Evolutionary conservation across 805 yeast species (phyloP), one percentile per base, ranked within the genome.

Genomic region (Ogataea parapolymorpha): DNA sequence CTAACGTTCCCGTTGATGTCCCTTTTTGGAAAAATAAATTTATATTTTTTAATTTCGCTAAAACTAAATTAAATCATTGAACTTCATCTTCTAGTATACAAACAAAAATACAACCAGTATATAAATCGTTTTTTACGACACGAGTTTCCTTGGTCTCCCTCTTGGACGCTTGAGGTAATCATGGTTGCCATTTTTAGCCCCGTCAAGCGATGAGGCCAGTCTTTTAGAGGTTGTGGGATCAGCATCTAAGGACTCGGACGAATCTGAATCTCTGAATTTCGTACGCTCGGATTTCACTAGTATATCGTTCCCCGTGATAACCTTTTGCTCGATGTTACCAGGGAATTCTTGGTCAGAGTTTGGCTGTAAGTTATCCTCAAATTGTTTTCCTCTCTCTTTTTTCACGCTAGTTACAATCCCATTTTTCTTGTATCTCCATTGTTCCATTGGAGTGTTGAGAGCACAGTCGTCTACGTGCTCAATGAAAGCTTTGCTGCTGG

Each of bases 401-500:
- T 52, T 55, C 10, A 60, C 65, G 29, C 49, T 46, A 10, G 59
- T 50, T 14, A 61, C 54, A 13, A 51, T 44, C 7, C 66, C 65
- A 42, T 58, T 62, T 29, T 59, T 62, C 36, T 58, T 60, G 42
- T 50, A 59, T 24, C 55, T 50, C 65, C 65, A 60, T 28, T 50
- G 53, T 24, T 63, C 61, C 65, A 38, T 61, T 23, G 65, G 65
- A 2, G 65, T 59, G 32, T 51, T 51, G 31, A 51, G 42, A 4
- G 89, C 82, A 60, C 91, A 84, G 13, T 71, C 76, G 20, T 68
- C 69, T 45, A 85, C 80, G 56, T 84, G 91, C 29, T 73, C 79
- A 23, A 84, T 68, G 56, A 84, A 85, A 2, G 62, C 62, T 45
- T 77, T 78, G 18, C 81, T 71, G 26, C 67, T 61, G 10, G 67